Percentiles rank a stretch among this genome's conserved stretches.
These are phyloP conservation scores for Zanthoxylum bungeanum DNA, from an alignment of 345 rosid genomes.

Conservation along the genomic window DNA sequence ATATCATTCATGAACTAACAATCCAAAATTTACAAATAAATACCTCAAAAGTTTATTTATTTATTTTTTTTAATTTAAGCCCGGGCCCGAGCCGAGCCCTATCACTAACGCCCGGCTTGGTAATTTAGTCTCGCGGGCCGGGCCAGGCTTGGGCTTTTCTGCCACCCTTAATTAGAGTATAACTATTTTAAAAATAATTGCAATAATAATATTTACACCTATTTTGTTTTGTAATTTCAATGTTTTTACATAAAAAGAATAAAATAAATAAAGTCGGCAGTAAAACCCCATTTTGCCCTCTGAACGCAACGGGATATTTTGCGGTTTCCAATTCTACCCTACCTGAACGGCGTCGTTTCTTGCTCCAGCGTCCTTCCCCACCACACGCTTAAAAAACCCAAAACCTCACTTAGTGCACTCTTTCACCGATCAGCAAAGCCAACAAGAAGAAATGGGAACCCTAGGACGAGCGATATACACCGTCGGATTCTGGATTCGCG, in stretches of 20 bases:
- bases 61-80: no score
- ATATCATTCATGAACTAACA: no score
- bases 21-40: no score
- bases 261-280: not conserved
- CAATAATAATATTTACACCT: no score
- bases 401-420: not conserved
- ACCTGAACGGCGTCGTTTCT: constrained; percentile 13
- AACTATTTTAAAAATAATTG: no score
- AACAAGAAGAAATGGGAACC: constrained; percentile 59
- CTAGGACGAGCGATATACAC: constrained; percentile 82
- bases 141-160: no score
- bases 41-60: no score
- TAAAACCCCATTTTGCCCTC: constrained; percentile 21
- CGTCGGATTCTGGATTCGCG: constrained; percentile 95
- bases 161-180: no score
- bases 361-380: constrained; percentile 1
- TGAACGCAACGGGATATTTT: constrained; percentile 6
- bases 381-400: constrained; percentile 4
- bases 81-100: no score
- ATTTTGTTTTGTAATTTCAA: not conserved
- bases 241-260: not conserved
- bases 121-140: no score
- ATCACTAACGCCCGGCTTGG: no score
- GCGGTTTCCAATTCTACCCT: constrained; percentile 27
- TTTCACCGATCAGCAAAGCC: constrained; percentile 9